Evolutionary conservation across 306 rosid species (phyloP).

Genomic region (Herpetospermum pedunculosum): DNA sequence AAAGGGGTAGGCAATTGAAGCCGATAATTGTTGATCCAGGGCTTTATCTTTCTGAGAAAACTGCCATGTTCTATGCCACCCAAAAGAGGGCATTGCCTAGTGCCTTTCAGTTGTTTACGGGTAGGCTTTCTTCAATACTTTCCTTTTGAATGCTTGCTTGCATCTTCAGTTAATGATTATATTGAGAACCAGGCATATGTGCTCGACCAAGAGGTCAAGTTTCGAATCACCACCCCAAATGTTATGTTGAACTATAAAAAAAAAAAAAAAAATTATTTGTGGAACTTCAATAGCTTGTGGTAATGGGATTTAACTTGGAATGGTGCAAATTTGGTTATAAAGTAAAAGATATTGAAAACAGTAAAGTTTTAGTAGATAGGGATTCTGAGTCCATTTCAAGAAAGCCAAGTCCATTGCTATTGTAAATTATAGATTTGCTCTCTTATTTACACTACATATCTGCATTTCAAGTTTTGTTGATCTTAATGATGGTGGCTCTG

Average conservation of each 20-base stretch:
- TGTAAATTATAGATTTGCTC: neutral
- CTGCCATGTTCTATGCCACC: conserved; percentile 80
- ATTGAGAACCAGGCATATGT: too few relatives aligned
- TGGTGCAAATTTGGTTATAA: neutral
- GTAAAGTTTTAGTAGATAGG: neutral
- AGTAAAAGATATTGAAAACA: neutral
- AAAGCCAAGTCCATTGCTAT: neutral
- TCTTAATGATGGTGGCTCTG: neutral
- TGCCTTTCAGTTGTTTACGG: conserved; percentile 70
- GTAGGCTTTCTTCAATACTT: conserved; percentile 16
- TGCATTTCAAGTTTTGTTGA: neutral
- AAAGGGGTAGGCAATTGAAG: conserved; percentile 60
- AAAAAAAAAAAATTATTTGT: too few relatives aligned
- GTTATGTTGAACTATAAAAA: too few relatives aligned
- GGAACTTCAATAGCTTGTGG: neutral
- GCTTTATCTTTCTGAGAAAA: conserved; percentile 73
- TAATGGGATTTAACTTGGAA: neutral
- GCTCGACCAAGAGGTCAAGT: too few relatives aligned
- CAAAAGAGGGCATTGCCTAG: conserved; percentile 83
- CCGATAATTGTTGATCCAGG: conserved; percentile 91
- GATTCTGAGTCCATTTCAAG: neutral
- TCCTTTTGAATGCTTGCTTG: neutral
- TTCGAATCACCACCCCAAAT: too few relatives aligned
- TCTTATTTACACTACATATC: neutral
- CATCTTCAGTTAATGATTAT: neutral